Evolutionary conservation across 2,329 filamentous ascomycete species (phyloP).

Genomic region (Colletotrichum cordylinicola): DNA sequence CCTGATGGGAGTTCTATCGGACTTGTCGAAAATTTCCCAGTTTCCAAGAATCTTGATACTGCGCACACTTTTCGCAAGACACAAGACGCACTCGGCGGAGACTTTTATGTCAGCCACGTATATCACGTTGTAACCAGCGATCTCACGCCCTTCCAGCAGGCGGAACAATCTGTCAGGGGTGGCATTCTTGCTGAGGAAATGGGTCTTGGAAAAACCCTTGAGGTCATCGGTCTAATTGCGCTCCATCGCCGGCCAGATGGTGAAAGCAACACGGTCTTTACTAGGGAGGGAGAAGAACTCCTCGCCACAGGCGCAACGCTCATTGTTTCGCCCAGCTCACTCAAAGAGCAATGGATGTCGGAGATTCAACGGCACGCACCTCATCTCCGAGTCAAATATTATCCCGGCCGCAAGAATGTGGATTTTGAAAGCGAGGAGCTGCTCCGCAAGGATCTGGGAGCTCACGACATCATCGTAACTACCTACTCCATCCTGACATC

Average conservation of each 20-base stretch:
- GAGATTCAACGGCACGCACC: conserved; percentile 67
- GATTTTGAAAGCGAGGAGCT: conserved; percentile 40
- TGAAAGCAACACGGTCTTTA: conserved; percentile 25
- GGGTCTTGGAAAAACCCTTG: conserved; percentile 83
- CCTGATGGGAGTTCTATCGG: conserved; percentile 20
- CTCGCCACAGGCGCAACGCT: conserved; percentile 61
- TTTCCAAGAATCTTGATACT: not conserved
- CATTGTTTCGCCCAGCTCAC: conserved; percentile 63
- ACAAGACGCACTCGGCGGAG: not conserved
- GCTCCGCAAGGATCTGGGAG: conserved; percentile 49
- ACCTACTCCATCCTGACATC: conserved; percentile 75
- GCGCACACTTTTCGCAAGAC: conserved; percentile 16
- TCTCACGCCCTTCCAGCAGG: conserved; percentile 44
- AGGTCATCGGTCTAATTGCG: conserved; percentile 74
- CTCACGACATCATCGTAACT: conserved; percentile 66
- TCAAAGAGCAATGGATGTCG: conserved; percentile 66
- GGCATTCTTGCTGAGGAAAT: conserved; percentile 83
- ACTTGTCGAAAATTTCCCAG: conserved; percentile 24
- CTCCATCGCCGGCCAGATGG: conserved; percentile 56
- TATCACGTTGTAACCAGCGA: conserved; percentile 65
- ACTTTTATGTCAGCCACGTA: conserved; percentile 66
- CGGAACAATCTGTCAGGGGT: conserved; percentile 51
- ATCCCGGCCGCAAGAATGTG: conserved; percentile 53
- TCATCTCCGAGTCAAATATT: conserved; percentile 58
- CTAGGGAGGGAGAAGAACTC: conserved; percentile 49